Evolutionary conservation across 192 early-diverging fungal genomes (phyloP).

Genomic region (Coemansia sp.): DNA sequence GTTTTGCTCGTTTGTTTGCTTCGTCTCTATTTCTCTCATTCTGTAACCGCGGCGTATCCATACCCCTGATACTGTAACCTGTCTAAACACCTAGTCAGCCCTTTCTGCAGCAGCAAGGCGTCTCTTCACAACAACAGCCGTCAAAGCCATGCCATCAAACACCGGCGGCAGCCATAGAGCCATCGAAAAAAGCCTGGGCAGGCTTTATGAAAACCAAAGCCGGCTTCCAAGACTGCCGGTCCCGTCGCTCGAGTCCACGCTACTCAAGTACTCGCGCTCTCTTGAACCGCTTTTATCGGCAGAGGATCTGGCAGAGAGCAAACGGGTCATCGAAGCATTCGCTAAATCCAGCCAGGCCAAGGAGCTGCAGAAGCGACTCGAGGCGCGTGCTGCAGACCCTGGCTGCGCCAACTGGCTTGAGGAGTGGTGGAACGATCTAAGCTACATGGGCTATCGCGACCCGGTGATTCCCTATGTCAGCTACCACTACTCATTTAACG

Average conservation of each 20-base stretch:
- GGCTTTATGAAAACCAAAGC: conserved; percentile 67
- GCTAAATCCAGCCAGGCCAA: conserved; percentile 72
- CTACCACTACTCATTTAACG: conserved; percentile 93
- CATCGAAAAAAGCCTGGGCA: conserved; percentile 28
- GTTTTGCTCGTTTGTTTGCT: background rate
- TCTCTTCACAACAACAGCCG: background rate
- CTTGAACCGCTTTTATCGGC: conserved; percentile 71
- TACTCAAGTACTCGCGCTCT: conserved; percentile 75
- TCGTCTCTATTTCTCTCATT: too few relatives aligned
- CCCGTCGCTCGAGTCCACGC: conserved; percentile 76
- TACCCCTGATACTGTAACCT: too few relatives aligned
- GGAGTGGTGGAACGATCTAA: conserved; percentile 97
- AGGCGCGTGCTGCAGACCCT: conserved; percentile 68
- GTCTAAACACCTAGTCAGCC: background rate
- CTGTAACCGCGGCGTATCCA: too few relatives aligned
- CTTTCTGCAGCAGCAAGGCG: background rate
- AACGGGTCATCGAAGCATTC: conserved; percentile 72
- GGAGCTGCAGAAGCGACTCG: conserved; percentile 79
- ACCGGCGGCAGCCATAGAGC: conserved; percentile 3
- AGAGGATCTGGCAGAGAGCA: conserved; percentile 68
- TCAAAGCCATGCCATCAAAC: conserved; percentile 14
- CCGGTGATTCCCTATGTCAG: conserved; percentile 95
- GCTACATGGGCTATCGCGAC: conserved; percentile 93
- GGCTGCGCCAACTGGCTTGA: conserved; percentile 84
- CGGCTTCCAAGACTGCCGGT: conserved; percentile 87